Evolutionary conservation across 192 early-diverging fungal species (phyloP).

Genomic region (Coemansia sp.): DNA sequence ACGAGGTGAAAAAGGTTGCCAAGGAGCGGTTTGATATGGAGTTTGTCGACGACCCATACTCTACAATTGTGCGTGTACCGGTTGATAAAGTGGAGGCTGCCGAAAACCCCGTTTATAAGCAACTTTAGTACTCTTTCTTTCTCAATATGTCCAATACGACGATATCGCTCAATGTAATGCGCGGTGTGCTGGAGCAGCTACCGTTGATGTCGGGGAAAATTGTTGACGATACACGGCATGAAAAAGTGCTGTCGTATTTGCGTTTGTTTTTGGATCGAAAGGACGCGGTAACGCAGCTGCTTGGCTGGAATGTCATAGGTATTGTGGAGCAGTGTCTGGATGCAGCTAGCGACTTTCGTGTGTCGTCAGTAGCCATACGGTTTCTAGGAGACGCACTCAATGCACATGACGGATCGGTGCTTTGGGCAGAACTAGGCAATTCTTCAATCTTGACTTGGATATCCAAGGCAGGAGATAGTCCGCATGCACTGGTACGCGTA

Average conservation of each 20-base stretch:
- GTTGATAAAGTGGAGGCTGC: slow-evolving; percentile 23
- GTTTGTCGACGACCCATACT: slow-evolving; percentile 47
- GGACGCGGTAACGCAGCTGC: slow-evolving; percentile 10
- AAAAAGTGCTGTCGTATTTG: slow-evolving; percentile 71
- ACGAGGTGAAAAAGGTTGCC: slow-evolving; percentile 20
- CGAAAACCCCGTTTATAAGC: slow-evolving; percentile 40
- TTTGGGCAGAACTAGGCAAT: background rate
- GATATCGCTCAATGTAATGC: slow-evolving; percentile 38
- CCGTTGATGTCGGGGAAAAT: slow-evolving; percentile 67
- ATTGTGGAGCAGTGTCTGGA: slow-evolving; percentile 15
- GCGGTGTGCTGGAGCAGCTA: slow-evolving; percentile 57
- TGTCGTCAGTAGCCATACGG: slow-evolving; percentile 38
- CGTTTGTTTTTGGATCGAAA: slow-evolving; percentile 25
- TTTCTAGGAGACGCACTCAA: slow-evolving; percentile 28
- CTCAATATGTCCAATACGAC: slow-evolving; percentile 32
- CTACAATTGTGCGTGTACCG: slow-evolving; percentile 29
- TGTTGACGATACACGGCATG: slow-evolving; percentile 73
- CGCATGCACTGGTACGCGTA: slow-evolving; percentile 39
- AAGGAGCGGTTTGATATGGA: slow-evolving; percentile 34
- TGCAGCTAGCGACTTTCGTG: slow-evolving; percentile 26
- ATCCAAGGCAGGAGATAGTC: slow-evolving; percentile 24
- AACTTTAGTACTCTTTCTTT: slow-evolving; percentile 19
- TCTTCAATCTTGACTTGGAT: slow-evolving; percentile 18
- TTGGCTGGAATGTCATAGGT: slow-evolving; percentile 15
- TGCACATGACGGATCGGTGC: background rate